phyloP scores from a whole-genome alignment of 2,329 filamentous ascomycete species.

The Seiridium cupressi region DNA sequence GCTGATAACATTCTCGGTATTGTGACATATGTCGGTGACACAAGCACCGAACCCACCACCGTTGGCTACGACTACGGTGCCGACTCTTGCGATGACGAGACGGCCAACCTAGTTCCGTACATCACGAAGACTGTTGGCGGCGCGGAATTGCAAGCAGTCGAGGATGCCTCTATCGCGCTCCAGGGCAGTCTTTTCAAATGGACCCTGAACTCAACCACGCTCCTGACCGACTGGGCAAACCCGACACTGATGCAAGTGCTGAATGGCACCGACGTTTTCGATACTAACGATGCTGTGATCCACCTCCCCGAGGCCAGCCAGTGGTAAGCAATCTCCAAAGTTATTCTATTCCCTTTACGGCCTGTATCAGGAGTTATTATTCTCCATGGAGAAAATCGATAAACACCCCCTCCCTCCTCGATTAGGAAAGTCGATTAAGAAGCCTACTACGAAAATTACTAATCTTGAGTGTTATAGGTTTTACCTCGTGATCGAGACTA shows the following conservation, averaged over 20 bases:
- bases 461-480: slow-evolving; percentile 6
- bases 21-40: slow-evolving; percentile 36
- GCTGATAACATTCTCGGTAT: slow-evolving; percentile 6
- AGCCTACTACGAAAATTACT: too few relatives aligned
- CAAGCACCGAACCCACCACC: slow-evolving; percentile 14
- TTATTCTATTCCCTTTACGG: too few relatives aligned
- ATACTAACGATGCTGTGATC: slow-evolving; percentile 26
- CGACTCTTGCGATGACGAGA: slow-evolving; percentile 32
- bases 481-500: slow-evolving; percentile 31
- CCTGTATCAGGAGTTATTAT: too few relatives aligned
- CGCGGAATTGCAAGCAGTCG: slow-evolving; percentile 17
- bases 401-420: too few relatives aligned
- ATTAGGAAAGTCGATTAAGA: too few relatives aligned
- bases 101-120: slow-evolving; percentile 31
- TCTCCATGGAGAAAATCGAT: too few relatives aligned
- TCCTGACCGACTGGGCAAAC: slow-evolving; percentile 44
- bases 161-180: slow-evolving; percentile 14
- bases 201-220: slow-evolving; percentile 46
- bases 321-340: slow-evolving; percentile 18
- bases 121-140: slow-evolving; percentile 30
- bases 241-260: slow-evolving; percentile 41
- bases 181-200: slow-evolving; percentile 38
- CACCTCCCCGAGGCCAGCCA: slow-evolving; percentile 21
- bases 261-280: slow-evolving; percentile 20
- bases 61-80: slow-evolving; percentile 9